Evolutionary conservation across 805 yeast species (phyloP).

Genomic region (Candida ovalis): DNA sequence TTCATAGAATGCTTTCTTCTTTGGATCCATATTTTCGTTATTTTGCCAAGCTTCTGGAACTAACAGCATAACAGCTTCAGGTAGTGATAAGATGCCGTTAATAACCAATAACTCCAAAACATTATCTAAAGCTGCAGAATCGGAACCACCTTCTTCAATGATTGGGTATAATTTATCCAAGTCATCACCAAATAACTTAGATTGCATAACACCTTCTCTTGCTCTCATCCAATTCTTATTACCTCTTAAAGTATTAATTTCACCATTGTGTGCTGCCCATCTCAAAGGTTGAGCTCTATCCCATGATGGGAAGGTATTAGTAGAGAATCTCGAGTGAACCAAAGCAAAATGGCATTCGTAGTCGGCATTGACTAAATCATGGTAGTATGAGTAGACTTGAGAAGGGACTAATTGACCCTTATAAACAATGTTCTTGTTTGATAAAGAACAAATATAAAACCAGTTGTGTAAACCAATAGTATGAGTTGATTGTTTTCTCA

Average conservation of each 20-base stretch:
- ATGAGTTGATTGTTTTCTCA: constrained; percentile 87
- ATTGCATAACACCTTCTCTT: constrained; percentile 93
- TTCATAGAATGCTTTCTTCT: constrained; percentile 91
- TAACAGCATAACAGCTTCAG: constrained; percentile 95
- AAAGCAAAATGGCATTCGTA: constrained; percentile 94
- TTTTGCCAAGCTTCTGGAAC: constrained; percentile 99
- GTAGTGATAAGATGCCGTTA: constrained; percentile 86
- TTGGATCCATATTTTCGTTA: constrained; percentile 80
- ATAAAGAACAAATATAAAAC: constrained; percentile 94
- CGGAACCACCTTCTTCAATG: constrained; percentile 98
- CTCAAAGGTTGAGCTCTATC: constrained; percentile 98
- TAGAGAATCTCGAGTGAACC: constrained; percentile 95
- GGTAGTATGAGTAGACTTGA: constrained; percentile 92
- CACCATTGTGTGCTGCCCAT: constrained; percentile 98
- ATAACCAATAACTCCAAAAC: constrained; percentile 88
- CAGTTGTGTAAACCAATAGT: constrained; percentile 93
- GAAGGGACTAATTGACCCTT: constrained; percentile 97
- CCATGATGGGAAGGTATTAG: constrained; percentile 99
- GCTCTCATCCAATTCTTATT: constrained; percentile 99
- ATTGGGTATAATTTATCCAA: constrained; percentile 89
- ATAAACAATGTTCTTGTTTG: constrained; percentile 87
- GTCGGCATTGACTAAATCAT: constrained; percentile 86
- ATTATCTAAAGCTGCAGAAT: constrained; percentile 96
- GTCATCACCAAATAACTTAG: constrained; percentile 84
- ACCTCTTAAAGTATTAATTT: constrained; percentile 94